Conservation (phyloP, 495 filamentous ascomycete genomes). For the Trichoderma reesei region DNA sequence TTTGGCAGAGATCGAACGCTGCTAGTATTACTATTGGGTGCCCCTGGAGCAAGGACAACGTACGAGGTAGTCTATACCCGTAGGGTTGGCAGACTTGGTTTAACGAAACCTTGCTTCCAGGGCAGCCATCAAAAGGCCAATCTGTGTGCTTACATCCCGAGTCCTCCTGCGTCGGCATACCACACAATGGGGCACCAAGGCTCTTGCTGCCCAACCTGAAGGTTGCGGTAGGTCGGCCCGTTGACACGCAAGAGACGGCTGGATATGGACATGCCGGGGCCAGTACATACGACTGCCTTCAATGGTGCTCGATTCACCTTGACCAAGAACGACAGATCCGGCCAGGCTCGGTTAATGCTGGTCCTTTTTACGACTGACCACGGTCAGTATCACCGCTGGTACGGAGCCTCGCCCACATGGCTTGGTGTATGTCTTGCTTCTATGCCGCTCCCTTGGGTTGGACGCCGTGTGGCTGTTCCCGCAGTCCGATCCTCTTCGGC, state of each 20-base stretch:
- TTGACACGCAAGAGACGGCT: not conserved
- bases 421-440: conserved; percentile 3
- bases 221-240: not conserved
- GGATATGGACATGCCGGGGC: not conserved
- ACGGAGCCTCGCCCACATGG: conserved; percentile 5
- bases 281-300: not conserved
- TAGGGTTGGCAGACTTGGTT: not conserved
- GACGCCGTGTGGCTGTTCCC: not conserved
- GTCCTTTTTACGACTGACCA: not conserved
- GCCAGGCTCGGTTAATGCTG: not conserved
- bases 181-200: not conserved
- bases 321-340: not conserved
- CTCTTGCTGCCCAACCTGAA: not conserved
- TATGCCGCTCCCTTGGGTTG: not conserved
- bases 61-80: no score
- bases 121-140: not conserved
- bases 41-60: not conserved
- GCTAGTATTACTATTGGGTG: not conserved
- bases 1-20: not conserved
- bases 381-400: not conserved
- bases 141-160: not conserved
- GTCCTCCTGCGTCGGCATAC: no score
- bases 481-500: not conserved
- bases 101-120: not conserved
- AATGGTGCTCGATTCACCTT: not conserved